Base-by-base conservation (phyloP, 768 basidiomycete species). In the Phaeotremella skinneri region DNA sequence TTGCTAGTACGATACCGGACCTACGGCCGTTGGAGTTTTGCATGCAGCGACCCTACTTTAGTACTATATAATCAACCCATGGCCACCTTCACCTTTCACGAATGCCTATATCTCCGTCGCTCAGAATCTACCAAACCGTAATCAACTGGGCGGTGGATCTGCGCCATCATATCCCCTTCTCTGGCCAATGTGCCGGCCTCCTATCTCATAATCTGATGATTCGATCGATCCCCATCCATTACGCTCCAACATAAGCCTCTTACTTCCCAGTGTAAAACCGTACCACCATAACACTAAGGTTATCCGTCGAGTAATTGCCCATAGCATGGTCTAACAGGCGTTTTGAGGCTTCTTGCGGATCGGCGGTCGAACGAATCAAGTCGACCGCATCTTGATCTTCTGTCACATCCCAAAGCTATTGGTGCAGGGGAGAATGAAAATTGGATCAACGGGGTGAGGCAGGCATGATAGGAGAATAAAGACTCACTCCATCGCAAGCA, bases 401-500 rank as follows among this genome's bases (percentile, higher is more conserved):
- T 37, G 87, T 84, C 17, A 99, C 90, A 77, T 99, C 96, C 96
- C 96, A 99, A 0, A 99, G 83, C 94, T 98, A 63, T 37, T 31
- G 4, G 34, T 21, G 30, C 60, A n/a, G 52, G 45, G 39, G 21
- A 53, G 29, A 20, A 17, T 55, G 51, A 27, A 21, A 45, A 53
- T 55, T 16, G 32, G 59, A 43, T 26, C 2, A 34, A 47, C 47
- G 20, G 43, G 6, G 6, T 43, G 17, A 50, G 16, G 17, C 16
- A 6, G 1, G 16, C 3, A 16, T 37, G 29, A 52, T 51, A 21
- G 39, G 45, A 16, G 37, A 31, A 20, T 14, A 39, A 49, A 20
- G 41, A 83, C 91, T 68, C 76, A 97, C 94, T 65, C 96, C 96
- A 77, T 99, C 96, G 73, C 96, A 99, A 21, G 96, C 96, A 59